Conservation (phyloP, 768 basidiomycete species). For the Trametopsis cervina region DNA sequence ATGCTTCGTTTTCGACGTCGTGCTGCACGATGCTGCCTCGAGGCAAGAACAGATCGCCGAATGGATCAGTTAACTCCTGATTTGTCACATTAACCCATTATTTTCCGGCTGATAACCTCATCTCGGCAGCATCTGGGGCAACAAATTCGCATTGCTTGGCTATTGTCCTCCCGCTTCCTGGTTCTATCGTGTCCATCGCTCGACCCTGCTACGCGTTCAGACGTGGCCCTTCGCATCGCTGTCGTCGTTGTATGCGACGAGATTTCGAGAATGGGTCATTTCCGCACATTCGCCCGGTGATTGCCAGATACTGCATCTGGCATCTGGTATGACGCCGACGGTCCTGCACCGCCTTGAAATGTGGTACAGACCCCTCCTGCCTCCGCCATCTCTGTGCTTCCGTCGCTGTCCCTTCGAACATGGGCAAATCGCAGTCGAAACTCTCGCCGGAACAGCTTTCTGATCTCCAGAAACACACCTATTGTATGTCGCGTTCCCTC, state of each 20-base stretch:
- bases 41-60: constrained; percentile 18
- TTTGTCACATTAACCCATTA: constrained; percentile 5
- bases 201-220: too few species aligned
- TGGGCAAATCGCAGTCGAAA: constrained; percentile 98
- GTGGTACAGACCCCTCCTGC: constrained; percentile 1
- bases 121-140: too few species aligned
- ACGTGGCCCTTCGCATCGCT: too few species aligned
- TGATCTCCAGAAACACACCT: constrained; percentile 96
- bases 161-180: neutral
- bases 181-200: too few species aligned
- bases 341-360: constrained; percentile 4
- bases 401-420: constrained; percentile 25
- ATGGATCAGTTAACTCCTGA: constrained; percentile 13
- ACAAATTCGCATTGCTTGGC: neutral
- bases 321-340: constrained; percentile 3
- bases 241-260: neutral
- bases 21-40: constrained; percentile 22
- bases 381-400: constrained; percentile 1
- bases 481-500: constrained; percentile 52
- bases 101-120: neutral
- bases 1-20: constrained; percentile 23
- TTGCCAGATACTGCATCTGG: neutral
- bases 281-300: neutral
- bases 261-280: neutral
- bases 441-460: constrained; percentile 89